Base-by-base conservation (phyloP, 345 rosid genomes). In the Raphanus raphanistrum region DNA sequence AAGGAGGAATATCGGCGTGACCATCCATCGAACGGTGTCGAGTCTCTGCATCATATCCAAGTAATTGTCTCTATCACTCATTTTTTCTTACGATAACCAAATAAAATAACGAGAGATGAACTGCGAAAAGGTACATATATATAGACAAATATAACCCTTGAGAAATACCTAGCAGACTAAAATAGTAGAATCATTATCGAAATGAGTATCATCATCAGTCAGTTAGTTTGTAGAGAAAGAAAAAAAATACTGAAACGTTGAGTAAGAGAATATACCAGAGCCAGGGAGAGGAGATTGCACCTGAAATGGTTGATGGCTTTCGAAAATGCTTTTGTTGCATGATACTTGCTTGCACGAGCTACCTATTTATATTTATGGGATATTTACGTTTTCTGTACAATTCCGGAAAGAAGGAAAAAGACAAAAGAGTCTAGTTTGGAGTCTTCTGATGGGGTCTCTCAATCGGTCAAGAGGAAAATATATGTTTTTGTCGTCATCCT, bases 1-100 rank as follows among this genome's bases (percentile, higher is more conserved):
- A 60, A 63, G 84, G 88, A 54, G 92, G 77, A 16, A 85, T 77
- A 41, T 88, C 88, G 4, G 79, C 79, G 9, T 83, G 86, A 6
- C 81, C 87, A 50, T 74, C 84, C 60, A 83, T 71, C 17, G 87
- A 90, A 76, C 62, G 63, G 21, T 3, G 28, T 84, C 85, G 69
- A 88, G 66, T 84, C 87, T 88, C 60, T 80, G 89, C 84, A 89
- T 87, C 86, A 87, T 78, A 68, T 86, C 89, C 72, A 78, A 74
- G 57, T n/a, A 21, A 21, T 48, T 4, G 21, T n/a, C 21, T 50
- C 21, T n/a, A 50, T 4, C 21, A n/a, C 0, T 50, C 13, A n/a
- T 50, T 50, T 50, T n/a, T 4, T 1, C 5, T 50, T 50, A 50
- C 21, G 55, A 5, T 4, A 50, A 48, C 54, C 54, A 48, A 48